Conservation (phyloP, 176 grass and related monocot genomes). For the Ensete ventricosum region DNA sequence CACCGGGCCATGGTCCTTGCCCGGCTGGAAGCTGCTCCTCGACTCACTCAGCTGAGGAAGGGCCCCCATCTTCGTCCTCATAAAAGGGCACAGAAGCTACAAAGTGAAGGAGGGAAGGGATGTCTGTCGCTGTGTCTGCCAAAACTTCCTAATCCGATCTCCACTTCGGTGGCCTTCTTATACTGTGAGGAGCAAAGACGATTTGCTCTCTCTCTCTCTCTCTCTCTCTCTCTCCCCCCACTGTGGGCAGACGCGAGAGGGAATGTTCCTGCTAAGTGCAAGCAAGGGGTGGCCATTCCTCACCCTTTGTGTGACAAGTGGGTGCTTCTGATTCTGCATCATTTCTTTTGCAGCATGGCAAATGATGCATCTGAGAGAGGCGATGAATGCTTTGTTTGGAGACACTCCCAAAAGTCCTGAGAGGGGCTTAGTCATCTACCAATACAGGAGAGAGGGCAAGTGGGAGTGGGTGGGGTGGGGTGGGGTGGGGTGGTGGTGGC, state of each 20-base stretch:
- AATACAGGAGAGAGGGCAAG: background rate
- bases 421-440: constrained; percentile 16
- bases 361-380: too few species aligned
- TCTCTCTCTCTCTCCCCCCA: too few species aligned
- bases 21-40: constrained; percentile 26
- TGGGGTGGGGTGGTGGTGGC: too few species aligned
- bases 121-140: background rate
- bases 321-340: background rate
- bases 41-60: constrained; percentile 45
- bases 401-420: background rate
- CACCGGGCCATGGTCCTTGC: constrained; percentile 37
- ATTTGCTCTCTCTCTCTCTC: too few species aligned
- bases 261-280: too few species aligned
- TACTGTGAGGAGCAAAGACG: too few species aligned
- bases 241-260: too few species aligned
- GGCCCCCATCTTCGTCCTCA: constrained; percentile 48
- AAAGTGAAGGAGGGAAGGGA: background rate
- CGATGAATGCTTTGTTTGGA: too few species aligned
- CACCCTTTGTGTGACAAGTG: background rate
- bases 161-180: too few species aligned
- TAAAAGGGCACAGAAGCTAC: background rate
- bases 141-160: background rate
- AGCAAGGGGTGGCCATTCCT: background rate
- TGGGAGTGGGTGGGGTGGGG: background rate
- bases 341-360: background rate